Percentiles rank a stretch among this genome's conserved stretches.
phyloP scores from a whole-genome alignment of 331 rosid genomes.

The Quercus phellos region DNA sequence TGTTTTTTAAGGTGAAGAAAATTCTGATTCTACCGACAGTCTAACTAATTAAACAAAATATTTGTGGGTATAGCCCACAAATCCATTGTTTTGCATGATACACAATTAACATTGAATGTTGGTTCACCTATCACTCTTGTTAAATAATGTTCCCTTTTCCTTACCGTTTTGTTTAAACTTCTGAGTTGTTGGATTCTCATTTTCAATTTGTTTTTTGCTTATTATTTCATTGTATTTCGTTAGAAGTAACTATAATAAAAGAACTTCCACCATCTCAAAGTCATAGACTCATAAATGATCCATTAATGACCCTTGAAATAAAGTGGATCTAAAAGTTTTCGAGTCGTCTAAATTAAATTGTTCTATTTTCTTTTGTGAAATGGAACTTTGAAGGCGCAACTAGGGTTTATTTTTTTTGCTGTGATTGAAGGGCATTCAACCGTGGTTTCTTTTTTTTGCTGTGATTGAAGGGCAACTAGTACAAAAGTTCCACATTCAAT shows the following conservation, averaged over 20 bases:
- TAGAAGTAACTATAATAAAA: neutral
- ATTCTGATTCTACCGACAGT: neutral
- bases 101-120: neutral
- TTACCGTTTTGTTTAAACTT: neutral
- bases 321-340: neutral
- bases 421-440: no score
- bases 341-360: neutral
- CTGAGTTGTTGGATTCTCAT: conserved; percentile 20
- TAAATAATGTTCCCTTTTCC: neutral
- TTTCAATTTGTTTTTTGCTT: neutral
- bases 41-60: neutral
- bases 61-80: neutral
- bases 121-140: neutral
- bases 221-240: neutral
- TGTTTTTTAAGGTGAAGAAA: neutral
- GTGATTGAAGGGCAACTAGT: neutral
- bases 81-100: neutral
- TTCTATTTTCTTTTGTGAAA: no score
- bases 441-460: no score
- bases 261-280: conserved; percentile 23
- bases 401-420: no score
- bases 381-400: no score
- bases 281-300: neutral
- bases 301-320: neutral
- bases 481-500: neutral